A percentile compares a stretch with the other conserved stretches of the same genome.
Conservation (phyloP, 768 basidiomycete species). For the Leccinum rimulosum region DNA sequence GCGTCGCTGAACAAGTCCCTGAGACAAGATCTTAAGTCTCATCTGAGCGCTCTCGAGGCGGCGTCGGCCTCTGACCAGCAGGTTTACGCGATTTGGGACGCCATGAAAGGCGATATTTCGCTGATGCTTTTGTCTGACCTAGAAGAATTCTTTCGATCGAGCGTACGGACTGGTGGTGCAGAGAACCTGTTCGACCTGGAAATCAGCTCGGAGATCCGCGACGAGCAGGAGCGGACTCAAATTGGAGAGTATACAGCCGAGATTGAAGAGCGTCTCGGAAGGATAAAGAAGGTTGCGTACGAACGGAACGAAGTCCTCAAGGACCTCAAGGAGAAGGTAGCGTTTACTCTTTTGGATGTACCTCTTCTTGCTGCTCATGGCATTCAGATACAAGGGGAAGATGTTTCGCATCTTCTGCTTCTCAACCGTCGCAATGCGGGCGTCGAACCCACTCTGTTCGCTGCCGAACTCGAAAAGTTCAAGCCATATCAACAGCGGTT, state of each 20-base stretch:
- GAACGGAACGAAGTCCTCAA: constrained; percentile 87
- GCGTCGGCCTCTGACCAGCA: constrained; percentile 79
- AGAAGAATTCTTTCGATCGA: constrained; percentile 62
- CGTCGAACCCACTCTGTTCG: constrained; percentile 86
- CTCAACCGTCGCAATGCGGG: constrained; percentile 83
- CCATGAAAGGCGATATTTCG: constrained; percentile 60
- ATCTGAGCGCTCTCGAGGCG: constrained; percentile 66
- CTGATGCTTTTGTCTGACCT: constrained; percentile 57
- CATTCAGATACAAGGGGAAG: constrained; percentile 87
- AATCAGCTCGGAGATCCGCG: constrained; percentile 55
- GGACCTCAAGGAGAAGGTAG: constrained; percentile 94
- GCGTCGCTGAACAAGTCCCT: constrained; percentile 67
- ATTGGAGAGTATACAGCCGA: constrained; percentile 65
- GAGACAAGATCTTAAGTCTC: constrained; percentile 78
- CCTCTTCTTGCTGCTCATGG: background rate
- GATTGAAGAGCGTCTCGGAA: constrained; percentile 75
- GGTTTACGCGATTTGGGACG: constrained; percentile 69
- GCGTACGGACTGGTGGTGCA: constrained; percentile 38
- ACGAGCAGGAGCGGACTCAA: constrained; percentile 65
- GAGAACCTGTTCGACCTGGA: constrained; percentile 71
- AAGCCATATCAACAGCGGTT: constrained; percentile 85
- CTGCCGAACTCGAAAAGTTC: constrained; percentile 94
- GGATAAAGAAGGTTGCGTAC: constrained; percentile 77
- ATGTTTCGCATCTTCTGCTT: constrained; percentile 91
- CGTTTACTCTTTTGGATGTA: background rate